phyloP scores from a whole-genome alignment of 371 early-diverging fungal genomes.

The Circinella umbellata region DNA sequence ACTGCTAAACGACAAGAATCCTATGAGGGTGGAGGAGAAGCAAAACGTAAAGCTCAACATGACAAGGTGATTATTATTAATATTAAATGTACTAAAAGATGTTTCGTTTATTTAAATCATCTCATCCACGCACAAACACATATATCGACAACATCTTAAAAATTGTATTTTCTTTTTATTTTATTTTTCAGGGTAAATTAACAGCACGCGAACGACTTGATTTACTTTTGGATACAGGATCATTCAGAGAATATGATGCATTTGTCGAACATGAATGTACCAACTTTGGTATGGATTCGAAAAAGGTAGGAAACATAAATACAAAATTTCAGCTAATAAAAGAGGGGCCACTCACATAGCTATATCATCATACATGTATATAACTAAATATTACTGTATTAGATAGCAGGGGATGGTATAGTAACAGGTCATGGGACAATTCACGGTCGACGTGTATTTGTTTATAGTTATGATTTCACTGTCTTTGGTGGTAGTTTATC shows the following conservation, averaged over 20 bases:
- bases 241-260: constrained; percentile 93
- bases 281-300: constrained; percentile 92
- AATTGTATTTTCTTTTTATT: no score
- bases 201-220: constrained; percentile 94
- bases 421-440: constrained; percentile 95
- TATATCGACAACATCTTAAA: no score
- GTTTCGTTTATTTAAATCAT: neutral
- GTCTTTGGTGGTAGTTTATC: constrained; percentile 92
- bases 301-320: constrained; percentile 53
- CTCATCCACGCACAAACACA: neutral
- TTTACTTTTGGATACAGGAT: constrained; percentile 83
- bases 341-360: neutral
- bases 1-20: constrained; percentile 80
- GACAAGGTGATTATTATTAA: constrained; percentile 65
- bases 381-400: neutral
- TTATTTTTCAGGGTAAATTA: constrained; percentile 78
- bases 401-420: constrained; percentile 94
- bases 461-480: constrained; percentile 96
- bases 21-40: constrained; percentile 82
- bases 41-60: constrained; percentile 89
- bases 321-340: neutral
- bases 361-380: no score
- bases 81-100: no score
- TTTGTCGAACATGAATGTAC: constrained; percentile 95
- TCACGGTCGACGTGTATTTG: constrained; percentile 89